Evolutionary conservation across 106 monocot genomes (phyloP), one percentile per base, ranked within the genome.

Genomic region (Acanthochlamys bracteata): DNA sequence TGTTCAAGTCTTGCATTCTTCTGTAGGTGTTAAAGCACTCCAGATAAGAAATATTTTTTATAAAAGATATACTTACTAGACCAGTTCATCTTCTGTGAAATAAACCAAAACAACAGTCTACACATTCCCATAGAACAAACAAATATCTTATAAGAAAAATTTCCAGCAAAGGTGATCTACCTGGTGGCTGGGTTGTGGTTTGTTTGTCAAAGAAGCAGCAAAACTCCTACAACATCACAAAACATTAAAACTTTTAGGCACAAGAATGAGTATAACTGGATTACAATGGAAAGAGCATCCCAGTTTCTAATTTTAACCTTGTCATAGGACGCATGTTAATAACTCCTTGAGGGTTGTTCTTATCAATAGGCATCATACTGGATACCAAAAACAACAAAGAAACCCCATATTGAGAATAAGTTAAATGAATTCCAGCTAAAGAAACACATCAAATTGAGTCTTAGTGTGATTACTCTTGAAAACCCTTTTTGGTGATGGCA

Each of bases 311-410:
- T 21, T 45, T 65, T 46, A 19, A 90, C 94, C 94, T 84, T 27
- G 95, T 95, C 58, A 90, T 78, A 0, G 95, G 94, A 19, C 90
- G 75, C 39, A 60, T 71, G 26, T 56, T 65, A 17, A 24, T 67
- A 41, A 66, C 10, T 26, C 12, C 20, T 17, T 7, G 41, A 4
- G 21, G 47, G 22, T 72, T 86, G 46, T 71, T 78, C 10, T 73
- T 51, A 66, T 23, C 60, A 4, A 59, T 24, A 4, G 20, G 59
- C 59, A 45, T 80, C 61, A 75, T 84, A 8, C 90, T 84, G 75
- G 24, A 67, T 55, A 23, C 57, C 25, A 57, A 53, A 54, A 63
- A 57, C n/a, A 59, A 66, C 33, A 13, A 4, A 13, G 54, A 39
- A 7, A 14, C 22, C 6, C 4, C 12, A 49, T 49, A 49, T 4